Base-by-base conservation (phyloP, 768 basidiomycete species). In the Lactifluus piperatus region DNA sequence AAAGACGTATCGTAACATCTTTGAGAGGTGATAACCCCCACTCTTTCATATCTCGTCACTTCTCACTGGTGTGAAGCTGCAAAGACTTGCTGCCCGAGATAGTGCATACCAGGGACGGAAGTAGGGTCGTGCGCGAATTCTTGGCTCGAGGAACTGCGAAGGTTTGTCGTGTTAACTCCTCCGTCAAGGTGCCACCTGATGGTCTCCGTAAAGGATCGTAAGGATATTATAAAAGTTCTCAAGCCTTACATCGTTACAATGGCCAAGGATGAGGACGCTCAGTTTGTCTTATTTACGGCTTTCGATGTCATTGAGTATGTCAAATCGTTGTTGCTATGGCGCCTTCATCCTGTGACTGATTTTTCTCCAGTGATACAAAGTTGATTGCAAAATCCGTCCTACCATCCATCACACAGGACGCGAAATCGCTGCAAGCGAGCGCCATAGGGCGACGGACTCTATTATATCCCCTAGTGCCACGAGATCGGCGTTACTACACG, bases 81-180 rank as follows among this genome's bases (percentile, higher is more conserved):
- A 84, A 91, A 62, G 93, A 95, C 43, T 79, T 86, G 20, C 75
- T 95, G 7, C 86, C 93, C 0, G 94, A 97, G 68, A 89, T 95
- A 79, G 91, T 94, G 0, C 94, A 97, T 67, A 97, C 94, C 16
- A 91, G 83, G 68, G 90, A 95, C 65, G 94, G 94, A 20, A 90
- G 91, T 58, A 83, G 89, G 22, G 84, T 81, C 27, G 92, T 89
- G 3, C 83, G 94, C 44, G 86, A 93, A 62, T 89, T 97, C 70
- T 77, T 95, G 37, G 90, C 86, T 0, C 78, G 80, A 45, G 91
- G 91, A 5, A 82, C 79, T 13, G 91, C 94, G 4, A 97, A 97
- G 75, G 88, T 85, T 54, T 20, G 69, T 65, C 41, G 22, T 4
- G n/a, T 36, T 46, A 9, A 29, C 16, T 45, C 34, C 30, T 13